Base-by-base conservation (phyloP, 768 basidiomycete species). In the Mycena rosella region DNA sequence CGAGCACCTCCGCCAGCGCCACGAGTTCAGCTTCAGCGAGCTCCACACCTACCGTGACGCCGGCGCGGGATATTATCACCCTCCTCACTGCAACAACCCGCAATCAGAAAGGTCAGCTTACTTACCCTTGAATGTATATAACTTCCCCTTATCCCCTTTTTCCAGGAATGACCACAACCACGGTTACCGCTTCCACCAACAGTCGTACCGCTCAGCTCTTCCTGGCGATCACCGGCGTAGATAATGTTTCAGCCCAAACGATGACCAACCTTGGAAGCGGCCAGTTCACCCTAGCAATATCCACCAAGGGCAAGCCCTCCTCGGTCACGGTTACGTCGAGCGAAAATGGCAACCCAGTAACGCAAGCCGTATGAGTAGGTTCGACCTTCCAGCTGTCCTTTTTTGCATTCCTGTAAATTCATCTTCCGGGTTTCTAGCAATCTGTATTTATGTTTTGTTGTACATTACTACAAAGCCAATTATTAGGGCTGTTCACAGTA, bases 281-380 rank as follows among this genome's bases (percentile, higher is more conserved):
- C 5, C 30, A 71, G 24, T 74, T 63, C 27, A 62, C 66, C 14
- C 51, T 66, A 4, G 27, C 61, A 6, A 67, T 74, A 7, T 44
- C 58, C 8, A 70, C 71, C 17, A 73, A 57, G 40, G 72, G 72
- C 14, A 71, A 71, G 17, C 74, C 74, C 14, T 51, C 34, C 13
- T 38, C 44, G 4, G 70, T 73, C 20, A 72, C 61, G 7, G 65
- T 54, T 10, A 72, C 48, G 34, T 68, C 63, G 26, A 61, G 38
- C 44, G 49, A 26, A 24, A 11, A 13, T 4, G 47, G 47, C 5
- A 48, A 4, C 20, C 47, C 47, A 2, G 47, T 14, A 48, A 48
- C 24, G 11, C 24, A 26, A 48, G 13, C 11, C 26, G 47, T 48
- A 24, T 48, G 38, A 38, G 15, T 15, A 14, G 38, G 7, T 38